These are phyloP conservation scores for Rhododendron ferrugineum DNA, from an alignment of 148 eudicot species.

Conservation along the genomic window DNA sequence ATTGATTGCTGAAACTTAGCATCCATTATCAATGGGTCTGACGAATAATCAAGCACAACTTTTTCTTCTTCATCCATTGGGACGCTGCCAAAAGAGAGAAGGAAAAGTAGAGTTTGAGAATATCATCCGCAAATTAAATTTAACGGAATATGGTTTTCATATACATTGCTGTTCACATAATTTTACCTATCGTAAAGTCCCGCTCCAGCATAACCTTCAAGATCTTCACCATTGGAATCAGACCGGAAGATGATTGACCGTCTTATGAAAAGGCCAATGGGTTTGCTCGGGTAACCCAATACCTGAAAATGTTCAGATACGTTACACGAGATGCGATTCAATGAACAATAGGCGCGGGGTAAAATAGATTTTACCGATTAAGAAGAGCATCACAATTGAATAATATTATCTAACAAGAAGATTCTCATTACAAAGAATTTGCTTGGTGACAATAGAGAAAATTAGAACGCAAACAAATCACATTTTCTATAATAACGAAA, in stretches of 20 bases:
- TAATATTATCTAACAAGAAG: background rate
- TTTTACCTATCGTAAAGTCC: conserved; percentile 95
- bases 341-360: background rate
- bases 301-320: conserved; percentile 36
- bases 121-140: background rate
- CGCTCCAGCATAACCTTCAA: conserved; percentile 99
- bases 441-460: background rate
- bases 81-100: conserved; percentile 45
- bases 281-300: conserved; percentile 95
- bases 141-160: background rate
- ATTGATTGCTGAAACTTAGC: conserved; percentile 54
- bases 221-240: conserved; percentile 98
- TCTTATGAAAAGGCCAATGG: conserved; percentile 82
- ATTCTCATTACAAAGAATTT: background rate
- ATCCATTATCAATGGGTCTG: conserved; percentile 63
- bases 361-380: background rate
- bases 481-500: background rate
- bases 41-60: conserved; percentile 78
- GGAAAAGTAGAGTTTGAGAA: background rate
- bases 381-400: background rate
- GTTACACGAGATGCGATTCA: background rate
- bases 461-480: background rate
- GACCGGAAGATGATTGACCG: conserved; percentile 93
- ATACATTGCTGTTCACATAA: background rate
- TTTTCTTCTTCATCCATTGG: conserved; percentile 95